phyloP scores from a whole-genome alignment of 495 filamentous ascomycete species.

The Podospora comata region DNA sequence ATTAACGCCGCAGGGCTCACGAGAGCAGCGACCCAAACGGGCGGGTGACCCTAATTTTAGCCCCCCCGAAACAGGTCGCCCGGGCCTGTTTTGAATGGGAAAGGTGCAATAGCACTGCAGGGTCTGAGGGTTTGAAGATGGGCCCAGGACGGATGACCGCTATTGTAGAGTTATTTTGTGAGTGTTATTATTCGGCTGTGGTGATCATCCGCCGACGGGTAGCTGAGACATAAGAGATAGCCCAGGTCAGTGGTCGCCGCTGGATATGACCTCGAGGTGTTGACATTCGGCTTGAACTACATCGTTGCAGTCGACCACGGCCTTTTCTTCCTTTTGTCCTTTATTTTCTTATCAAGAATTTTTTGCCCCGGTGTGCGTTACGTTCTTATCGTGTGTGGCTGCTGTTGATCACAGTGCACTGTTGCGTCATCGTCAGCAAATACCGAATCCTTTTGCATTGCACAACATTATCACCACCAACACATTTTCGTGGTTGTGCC shows the following conservation, averaged over 20 bases:
- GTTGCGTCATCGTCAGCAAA: not conserved
- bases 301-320: not conserved
- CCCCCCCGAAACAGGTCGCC: slow-evolving; percentile 15
- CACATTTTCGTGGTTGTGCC: not conserved
- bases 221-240: slow-evolving; percentile 15
- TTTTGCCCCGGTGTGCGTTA: not conserved
- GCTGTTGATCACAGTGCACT: not conserved
- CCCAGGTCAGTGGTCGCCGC: slow-evolving; percentile 11
- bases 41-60: slow-evolving; percentile 23
- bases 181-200: not conserved
- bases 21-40: slow-evolving; percentile 10
- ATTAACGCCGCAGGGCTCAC: slow-evolving; percentile 14
- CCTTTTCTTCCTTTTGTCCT: not conserved
- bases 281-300: slow-evolving; percentile 8
- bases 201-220: not conserved
- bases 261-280: slow-evolving; percentile 16
- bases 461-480: slow-evolving; percentile 5
- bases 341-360: too few relatives aligned
- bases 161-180: not conserved
- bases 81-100: not conserved
- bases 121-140: not conserved
- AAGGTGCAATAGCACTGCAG: not conserved
- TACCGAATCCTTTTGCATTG: not conserved
- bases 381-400: slow-evolving; percentile 1
- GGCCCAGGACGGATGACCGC: not conserved